phyloP scores from a whole-genome alignment of 208 protist species.

The Trypanosoma boissoni region DNA sequence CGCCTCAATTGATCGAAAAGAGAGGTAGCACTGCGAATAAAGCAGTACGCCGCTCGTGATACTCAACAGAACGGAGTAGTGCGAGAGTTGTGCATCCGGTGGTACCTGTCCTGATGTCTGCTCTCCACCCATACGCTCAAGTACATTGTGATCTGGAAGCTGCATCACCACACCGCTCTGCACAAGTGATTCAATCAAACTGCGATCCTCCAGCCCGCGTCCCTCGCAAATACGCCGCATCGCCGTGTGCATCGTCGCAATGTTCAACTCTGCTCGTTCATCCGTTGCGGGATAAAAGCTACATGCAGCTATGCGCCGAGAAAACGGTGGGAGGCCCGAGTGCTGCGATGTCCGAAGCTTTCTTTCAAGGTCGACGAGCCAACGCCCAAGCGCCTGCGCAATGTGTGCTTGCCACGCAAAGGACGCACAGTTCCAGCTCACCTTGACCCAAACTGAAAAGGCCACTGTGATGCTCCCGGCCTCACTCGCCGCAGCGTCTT shows the following conservation, averaged over 20 bases:
- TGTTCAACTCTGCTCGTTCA: conserved; percentile 10
- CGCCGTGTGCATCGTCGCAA: conserved; percentile 16
- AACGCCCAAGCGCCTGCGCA: conserved; percentile 12
- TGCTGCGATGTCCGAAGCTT: not conserved
- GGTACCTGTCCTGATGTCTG: not conserved
- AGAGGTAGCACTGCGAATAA: conserved; percentile 73
- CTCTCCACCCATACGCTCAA: conserved; percentile 21
- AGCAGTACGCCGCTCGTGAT: conserved; percentile 80
- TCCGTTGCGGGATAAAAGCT: conserved; percentile 2
- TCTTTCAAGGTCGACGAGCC: conserved; percentile 14
- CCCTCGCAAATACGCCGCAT: conserved; percentile 29
- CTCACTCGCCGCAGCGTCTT: conserved; percentile 19
- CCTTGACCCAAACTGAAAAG: conserved; percentile 57
- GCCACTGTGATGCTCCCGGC: conserved; percentile 57
- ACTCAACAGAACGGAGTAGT: conserved; percentile 51
- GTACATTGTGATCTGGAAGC: conserved; percentile 8
- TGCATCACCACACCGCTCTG: conserved; percentile 13
- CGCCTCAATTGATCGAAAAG: conserved; percentile 44
- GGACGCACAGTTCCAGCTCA: conserved; percentile 64
- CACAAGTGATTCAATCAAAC: conserved; percentile 17
- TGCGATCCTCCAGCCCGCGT: conserved; percentile 6
- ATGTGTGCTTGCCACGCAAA: conserved; percentile 51
- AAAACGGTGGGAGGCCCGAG: not conserved
- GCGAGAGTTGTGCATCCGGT: conserved; percentile 9
- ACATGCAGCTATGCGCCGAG: not conserved